Percentiles rank a stretch among this genome's conserved stretches.
Conservation (phyloP, 2,329 filamentous ascomycete genomes). For the Calonectria pseudoturangicola region DNA sequence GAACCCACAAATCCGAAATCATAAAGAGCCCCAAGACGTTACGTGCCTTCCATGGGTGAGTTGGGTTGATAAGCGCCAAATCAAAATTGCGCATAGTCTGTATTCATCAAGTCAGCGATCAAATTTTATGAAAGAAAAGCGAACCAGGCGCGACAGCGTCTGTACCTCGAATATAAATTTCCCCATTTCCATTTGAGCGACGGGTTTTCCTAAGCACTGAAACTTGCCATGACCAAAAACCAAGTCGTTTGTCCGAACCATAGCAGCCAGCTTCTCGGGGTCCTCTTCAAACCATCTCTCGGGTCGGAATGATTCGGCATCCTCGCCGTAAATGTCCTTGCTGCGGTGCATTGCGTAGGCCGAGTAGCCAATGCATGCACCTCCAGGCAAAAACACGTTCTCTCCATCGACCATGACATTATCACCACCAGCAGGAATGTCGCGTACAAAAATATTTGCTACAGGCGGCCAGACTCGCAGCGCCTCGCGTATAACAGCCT, state of each 20-base stretch:
- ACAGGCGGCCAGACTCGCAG: conserved; percentile 68
- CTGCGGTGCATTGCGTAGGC: conserved; percentile 57
- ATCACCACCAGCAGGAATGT: conserved; percentile 55
- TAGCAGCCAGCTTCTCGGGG: conserved; percentile 53
- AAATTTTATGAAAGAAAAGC: too few relatives aligned
- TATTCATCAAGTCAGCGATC: conserved; percentile 9
- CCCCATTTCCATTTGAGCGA: conserved; percentile 62
- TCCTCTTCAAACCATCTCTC: conserved; percentile 62
- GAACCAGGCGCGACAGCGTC: too few relatives aligned
- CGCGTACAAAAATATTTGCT: conserved; percentile 60
- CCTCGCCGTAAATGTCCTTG: conserved; percentile 58
- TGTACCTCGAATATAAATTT: conserved; percentile 65
- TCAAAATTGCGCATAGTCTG: conserved; percentile 58
- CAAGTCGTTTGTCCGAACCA: conserved; percentile 60
- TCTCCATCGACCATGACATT: conserved; percentile 59
- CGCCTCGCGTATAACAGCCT: conserved; percentile 70
- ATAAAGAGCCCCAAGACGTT: conserved; percentile 56
- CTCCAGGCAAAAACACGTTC: conserved; percentile 60
- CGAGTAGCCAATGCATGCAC: conserved; percentile 57
- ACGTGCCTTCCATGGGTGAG: conserved; percentile 52
- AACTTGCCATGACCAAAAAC: conserved; percentile 63
- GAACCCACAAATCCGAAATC: conserved; percentile 59
- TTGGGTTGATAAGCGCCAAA: conserved; percentile 52
- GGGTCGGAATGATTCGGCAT: conserved; percentile 58
- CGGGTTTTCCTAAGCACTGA: conserved; percentile 61